Evolutionary conservation across 495 filamentous ascomycete genomes (phyloP).

Genomic region (Talaromyces borbonicus): DNA sequence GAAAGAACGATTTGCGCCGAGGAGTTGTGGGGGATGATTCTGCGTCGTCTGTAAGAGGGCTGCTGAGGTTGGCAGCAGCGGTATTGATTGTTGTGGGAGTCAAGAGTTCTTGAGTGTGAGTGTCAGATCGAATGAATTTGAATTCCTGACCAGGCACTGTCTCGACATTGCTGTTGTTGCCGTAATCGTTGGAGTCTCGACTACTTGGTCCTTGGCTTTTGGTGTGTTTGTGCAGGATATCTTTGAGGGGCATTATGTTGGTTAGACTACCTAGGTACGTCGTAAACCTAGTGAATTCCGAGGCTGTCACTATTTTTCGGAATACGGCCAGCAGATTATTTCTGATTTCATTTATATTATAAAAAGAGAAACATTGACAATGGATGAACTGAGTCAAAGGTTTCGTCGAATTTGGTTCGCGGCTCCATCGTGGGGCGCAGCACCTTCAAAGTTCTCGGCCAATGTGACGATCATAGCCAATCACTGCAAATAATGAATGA

Average conservation of each 20-base stretch:
- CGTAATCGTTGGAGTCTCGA: slow-evolving; percentile 16
- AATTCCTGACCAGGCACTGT: too few relatives aligned
- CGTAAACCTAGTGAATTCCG: not conserved
- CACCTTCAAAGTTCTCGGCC: not conserved
- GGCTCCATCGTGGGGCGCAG: slow-evolving; percentile 2
- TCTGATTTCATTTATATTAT: too few relatives aligned
- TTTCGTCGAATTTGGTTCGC: not conserved
- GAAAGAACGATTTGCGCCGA: slow-evolving; percentile 41
- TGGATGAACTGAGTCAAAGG: not conserved
- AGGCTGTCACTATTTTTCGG: not conserved
- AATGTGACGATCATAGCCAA: slow-evolving; percentile 1
- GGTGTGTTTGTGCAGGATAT: slow-evolving; percentile 67
- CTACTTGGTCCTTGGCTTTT: slow-evolving; percentile 31
- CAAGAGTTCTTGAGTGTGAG: slow-evolving; percentile 67
- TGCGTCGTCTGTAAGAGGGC: not conserved
- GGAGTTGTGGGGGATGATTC: slow-evolving; percentile 16
- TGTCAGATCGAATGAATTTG: slow-evolving; percentile 77
- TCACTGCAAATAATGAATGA: too few relatives aligned
- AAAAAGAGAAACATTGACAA: not conserved
- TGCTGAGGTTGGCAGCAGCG: not conserved
- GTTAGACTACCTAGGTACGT: too few relatives aligned
- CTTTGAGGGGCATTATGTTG: slow-evolving; percentile 57
- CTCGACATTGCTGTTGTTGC: slow-evolving; percentile 14
- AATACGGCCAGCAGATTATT: not conserved
- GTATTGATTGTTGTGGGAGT: slow-evolving; percentile 45